phyloP scores from a whole-genome alignment of 2,329 filamentous ascomycete genomes.

The Ceratocystis cacaofunesta region DNA sequence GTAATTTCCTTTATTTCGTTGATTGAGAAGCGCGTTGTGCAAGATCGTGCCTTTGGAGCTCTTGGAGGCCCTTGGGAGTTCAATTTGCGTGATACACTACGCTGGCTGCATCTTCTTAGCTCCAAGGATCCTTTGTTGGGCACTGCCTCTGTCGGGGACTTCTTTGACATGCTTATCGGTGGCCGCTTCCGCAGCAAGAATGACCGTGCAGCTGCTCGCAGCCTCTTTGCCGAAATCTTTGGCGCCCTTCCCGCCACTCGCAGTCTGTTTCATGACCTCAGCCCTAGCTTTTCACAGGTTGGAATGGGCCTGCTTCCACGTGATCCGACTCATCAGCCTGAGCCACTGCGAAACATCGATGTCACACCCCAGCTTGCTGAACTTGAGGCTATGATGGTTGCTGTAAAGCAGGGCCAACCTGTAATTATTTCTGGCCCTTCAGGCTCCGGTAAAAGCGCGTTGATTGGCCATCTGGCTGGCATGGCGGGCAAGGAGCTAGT shows the following conservation, averaged over 20 bases:
- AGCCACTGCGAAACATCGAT: slow-evolving; percentile 36
- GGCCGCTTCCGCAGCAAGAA: slow-evolving; percentile 65
- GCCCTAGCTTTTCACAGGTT: slow-evolving; percentile 53
- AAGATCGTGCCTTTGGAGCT: slow-evolving; percentile 41
- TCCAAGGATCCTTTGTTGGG: slow-evolving; percentile 25
- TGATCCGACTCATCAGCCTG: slow-evolving; percentile 38
- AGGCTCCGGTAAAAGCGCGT: slow-evolving; percentile 71
- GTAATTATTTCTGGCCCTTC: slow-evolving; percentile 77
- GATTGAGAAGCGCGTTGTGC: slow-evolving; percentile 58
- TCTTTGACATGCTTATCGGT: slow-evolving; percentile 67
- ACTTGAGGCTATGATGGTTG: slow-evolving; percentile 75
- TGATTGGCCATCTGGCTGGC: slow-evolving; percentile 69
- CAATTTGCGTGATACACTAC: slow-evolving; percentile 76
- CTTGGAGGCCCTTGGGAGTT: slow-evolving; percentile 84
- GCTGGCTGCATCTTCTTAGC: slow-evolving; percentile 66
- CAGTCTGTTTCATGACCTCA: slow-evolving; percentile 59
- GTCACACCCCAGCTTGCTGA: slow-evolving; percentile 47
- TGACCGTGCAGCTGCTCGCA: slow-evolving; percentile 51
- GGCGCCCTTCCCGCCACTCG: slow-evolving; percentile 36
- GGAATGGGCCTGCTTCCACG: slow-evolving; percentile 59
- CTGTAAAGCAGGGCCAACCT: slow-evolving; percentile 73
- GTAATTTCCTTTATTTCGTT: slow-evolving; percentile 68
- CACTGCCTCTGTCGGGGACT: slow-evolving; percentile 48
- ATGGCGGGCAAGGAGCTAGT: slow-evolving; percentile 60
- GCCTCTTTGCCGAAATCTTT: slow-evolving; percentile 54